Evolutionary conservation across 768 basidiomycete species (phyloP), one percentile per base, ranked within the genome.

Genomic region (Termitomyces titanicus): DNA sequence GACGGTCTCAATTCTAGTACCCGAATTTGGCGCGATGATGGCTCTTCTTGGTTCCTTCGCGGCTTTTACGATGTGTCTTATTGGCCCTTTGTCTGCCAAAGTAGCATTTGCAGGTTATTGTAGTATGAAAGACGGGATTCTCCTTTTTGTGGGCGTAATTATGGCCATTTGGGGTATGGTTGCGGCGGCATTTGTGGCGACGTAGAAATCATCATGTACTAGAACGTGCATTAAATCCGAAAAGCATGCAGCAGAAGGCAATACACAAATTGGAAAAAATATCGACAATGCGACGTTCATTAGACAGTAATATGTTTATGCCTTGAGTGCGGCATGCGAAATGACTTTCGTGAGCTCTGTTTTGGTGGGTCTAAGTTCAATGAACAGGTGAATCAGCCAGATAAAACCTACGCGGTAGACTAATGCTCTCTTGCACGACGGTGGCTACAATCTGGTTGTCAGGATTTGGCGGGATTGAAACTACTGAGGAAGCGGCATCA

Each of bases 21-120:
- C 93, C 5, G 81, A 89, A 51, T 95, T 95, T 70, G 84, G 86
- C 59, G 78, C 84, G 5, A 74, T 88, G 69, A 93, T 94, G 89
- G 90, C 92, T 1, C 90, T 97, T 68, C 74, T 98, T 50, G 95
- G 95, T 2, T 86, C 91, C n/a, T 92, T 93, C 68, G 85, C 87
- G 34, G 89, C 92, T 0, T 85, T 85, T 60, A 72, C 85, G 63
- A 78, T 92, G 22, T 89, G 88, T 58, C 79, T 90, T 22, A 84
- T 92, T 56, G 83, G 87, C 10, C 94, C 93, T 5, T 74, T 95
- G 37, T 74, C 81, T 24, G 88, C 88, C 5, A 89, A 89, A 66
- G 72, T 87, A 15, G 77, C 75, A 47, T 71, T 92, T 54, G 73
- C 79, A 22, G 73, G 79, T 4, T 72, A 66, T 40, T 82, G 80